These are phyloP conservation scores for Hyparrhenia diplandra DNA, from an alignment of 176 grass and related monocot species.

Conservation along the genomic window DNA sequence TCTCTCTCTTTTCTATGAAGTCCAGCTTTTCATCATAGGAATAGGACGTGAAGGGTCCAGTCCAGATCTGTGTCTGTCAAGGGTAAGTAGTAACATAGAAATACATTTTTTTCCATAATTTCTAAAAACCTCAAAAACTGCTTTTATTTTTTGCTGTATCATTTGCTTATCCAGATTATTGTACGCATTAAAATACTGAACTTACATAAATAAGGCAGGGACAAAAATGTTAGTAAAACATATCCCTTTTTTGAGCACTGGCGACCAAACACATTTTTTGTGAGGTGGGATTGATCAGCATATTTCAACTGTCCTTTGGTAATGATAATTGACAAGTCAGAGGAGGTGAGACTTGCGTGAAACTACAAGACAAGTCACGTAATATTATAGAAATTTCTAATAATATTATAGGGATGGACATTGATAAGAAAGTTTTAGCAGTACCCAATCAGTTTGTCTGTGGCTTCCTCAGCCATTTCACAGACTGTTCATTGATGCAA, in stretches of 20 bases:
- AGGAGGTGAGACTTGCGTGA: background rate
- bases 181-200: background rate
- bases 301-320: background rate
- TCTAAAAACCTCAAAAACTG: background rate
- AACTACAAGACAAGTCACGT: background rate
- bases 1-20: background rate
- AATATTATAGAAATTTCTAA: background rate
- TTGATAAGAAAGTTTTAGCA: slow-evolving; percentile 15
- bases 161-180: background rate
- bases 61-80: background rate
- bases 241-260: background rate
- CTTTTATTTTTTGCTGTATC: background rate
- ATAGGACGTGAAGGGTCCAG: background rate
- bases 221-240: background rate
- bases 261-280: background rate
- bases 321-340: background rate
- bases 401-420: background rate
- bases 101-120: slow-evolving; percentile 11
- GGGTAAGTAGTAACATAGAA: background rate
- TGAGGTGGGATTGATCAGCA: background rate
- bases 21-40: background rate
- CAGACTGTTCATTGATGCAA: slow-evolving; percentile 3
- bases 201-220: background rate
- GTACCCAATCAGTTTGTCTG: slow-evolving; percentile 27
- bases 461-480: slow-evolving; percentile 2